Evolutionary conservation across 1,139 yeast species (phyloP).

Genomic region (Suhomyces atakaporum): DNA sequence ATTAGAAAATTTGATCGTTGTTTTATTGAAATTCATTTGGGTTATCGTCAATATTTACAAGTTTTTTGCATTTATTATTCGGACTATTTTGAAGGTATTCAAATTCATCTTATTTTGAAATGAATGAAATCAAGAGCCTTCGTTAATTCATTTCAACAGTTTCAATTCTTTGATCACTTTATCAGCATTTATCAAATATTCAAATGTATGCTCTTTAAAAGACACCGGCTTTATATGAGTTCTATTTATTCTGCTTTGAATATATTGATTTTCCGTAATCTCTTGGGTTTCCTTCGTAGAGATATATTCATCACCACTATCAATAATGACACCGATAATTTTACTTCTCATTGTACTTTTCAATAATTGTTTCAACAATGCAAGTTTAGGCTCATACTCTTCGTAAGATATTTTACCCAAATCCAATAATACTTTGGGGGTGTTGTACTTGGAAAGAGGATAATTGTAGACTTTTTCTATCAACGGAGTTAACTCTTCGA

Average conservation of each 20-base stretch:
- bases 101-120: conserved; percentile 26
- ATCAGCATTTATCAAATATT: conserved; percentile 30
- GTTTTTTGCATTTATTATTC: conserved; percentile 33
- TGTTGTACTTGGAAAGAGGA: conserved; percentile 15
- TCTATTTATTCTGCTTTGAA: conserved; percentile 18
- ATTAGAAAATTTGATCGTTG: conserved; percentile 54
- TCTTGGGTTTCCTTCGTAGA: conserved; percentile 15
- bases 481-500: conserved; percentile 18
- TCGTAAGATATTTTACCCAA: conserved; percentile 28
- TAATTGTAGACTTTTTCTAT: conserved; percentile 25
- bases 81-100: conserved; percentile 39
- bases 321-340: conserved; percentile 40
- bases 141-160: conserved; percentile 1
- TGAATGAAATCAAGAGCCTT: background rate
- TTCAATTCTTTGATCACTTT: conserved; percentile 22
- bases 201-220: conserved; percentile 14
- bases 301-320: conserved; percentile 41
- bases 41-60: conserved; percentile 60
- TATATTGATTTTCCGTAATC: conserved; percentile 7
- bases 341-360: conserved; percentile 15
- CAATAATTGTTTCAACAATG: conserved; percentile 19
- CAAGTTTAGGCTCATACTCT: conserved; percentile 21
- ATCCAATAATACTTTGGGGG: conserved; percentile 33
- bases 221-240: conserved; percentile 6
- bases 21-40: conserved; percentile 71